Evolutionary conservation across 495 filamentous ascomycete genomes (phyloP).

Genomic region (Aspergillus affinis): DNA sequence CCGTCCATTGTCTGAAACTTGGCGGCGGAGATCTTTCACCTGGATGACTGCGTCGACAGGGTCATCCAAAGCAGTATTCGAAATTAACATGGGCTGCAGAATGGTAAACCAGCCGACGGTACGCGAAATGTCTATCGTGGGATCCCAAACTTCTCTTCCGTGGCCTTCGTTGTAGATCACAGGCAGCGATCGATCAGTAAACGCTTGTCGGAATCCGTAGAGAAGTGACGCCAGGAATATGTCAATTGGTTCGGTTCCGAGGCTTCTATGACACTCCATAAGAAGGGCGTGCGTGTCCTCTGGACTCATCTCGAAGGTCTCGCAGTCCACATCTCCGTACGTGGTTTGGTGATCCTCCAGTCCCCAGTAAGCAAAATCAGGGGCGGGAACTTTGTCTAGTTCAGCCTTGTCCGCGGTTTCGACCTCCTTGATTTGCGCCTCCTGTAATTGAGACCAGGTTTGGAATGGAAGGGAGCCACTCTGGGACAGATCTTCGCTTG

Average conservation of each 20-base stretch:
- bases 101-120: constrained; percentile 66
- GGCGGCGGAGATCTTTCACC: constrained; percentile 48
- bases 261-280: constrained; percentile 43
- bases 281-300: constrained; percentile 43
- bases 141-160: constrained; percentile 53
- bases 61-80: constrained; percentile 22
- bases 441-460: constrained; percentile 56
- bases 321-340: constrained; percentile 49
- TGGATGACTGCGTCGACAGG: constrained; percentile 40
- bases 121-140: constrained; percentile 53
- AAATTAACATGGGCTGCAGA: constrained; percentile 47
- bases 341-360: constrained; percentile 44
- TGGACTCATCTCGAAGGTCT: constrained; percentile 46
- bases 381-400: constrained; percentile 26
- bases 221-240: constrained; percentile 52
- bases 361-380: constrained; percentile 52
- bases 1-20: constrained; percentile 48
- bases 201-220: constrained; percentile 49
- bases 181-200: constrained; percentile 53
- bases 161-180: constrained; percentile 58
- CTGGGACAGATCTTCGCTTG: constrained; percentile 30
- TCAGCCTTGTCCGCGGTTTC: constrained; percentile 26
- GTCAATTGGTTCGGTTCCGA: constrained; percentile 54
- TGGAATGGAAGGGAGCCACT: constrained; percentile 57
- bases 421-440: constrained; percentile 35